Evolutionary conservation across 1,139 yeast genomes (phyloP).

Genomic region (Starmera stellimalicola): DNA sequence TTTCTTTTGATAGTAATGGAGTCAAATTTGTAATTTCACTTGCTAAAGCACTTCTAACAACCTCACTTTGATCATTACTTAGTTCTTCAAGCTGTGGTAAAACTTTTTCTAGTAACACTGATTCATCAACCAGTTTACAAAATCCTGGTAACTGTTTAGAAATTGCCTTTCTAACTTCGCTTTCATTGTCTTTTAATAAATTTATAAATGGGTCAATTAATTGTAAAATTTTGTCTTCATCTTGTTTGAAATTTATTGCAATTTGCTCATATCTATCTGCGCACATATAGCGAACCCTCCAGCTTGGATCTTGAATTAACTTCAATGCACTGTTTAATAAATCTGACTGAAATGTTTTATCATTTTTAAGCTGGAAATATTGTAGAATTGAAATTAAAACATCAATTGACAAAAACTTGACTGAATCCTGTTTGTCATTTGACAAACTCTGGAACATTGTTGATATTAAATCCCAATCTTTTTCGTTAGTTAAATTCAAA

Average conservation of each 20-base stretch:
- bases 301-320: conserved; percentile 80
- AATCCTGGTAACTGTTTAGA: conserved; percentile 88
- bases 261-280: conserved; percentile 82
- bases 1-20: conserved; percentile 76
- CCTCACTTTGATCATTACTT: conserved; percentile 86
- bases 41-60: conserved; percentile 89
- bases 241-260: conserved; percentile 49
- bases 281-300: conserved; percentile 98
- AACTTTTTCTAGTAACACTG: conserved; percentile 56
- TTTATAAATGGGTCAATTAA: conserved; percentile 45
- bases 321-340: conserved; percentile 53
- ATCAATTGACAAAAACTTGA: conserved; percentile 82
- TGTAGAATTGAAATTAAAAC: conserved; percentile 66
- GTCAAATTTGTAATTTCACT: conserved; percentile 81
- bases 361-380: conserved; percentile 50
- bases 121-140: conserved; percentile 42
- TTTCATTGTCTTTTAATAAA: conserved; percentile 86
- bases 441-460: conserved; percentile 77
- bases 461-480: conserved; percentile 67
- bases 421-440: conserved; percentile 90
- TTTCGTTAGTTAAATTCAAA: conserved; percentile 27
- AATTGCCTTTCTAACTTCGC: conserved; percentile 92
- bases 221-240: conserved; percentile 47
- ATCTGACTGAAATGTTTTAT: conserved; percentile 49
- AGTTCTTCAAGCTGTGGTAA: conserved; percentile 79